phyloP scores from a whole-genome alignment of 129 eudicot genomes.

The Chrysanthemum makinoi region DNA sequence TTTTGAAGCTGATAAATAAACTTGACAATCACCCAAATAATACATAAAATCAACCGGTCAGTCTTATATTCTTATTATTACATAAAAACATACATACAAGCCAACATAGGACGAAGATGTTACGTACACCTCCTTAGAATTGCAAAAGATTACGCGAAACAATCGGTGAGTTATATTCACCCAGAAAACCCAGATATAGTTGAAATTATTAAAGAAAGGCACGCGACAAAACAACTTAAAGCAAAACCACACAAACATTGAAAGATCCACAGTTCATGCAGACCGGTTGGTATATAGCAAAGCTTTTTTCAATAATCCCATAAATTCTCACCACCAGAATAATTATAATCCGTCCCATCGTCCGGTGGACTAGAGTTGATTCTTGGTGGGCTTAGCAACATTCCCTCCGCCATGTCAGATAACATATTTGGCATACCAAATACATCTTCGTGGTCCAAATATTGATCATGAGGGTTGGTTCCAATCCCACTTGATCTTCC shows the following conservation, averaged over 20 bases:
- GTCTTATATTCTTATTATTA: not conserved
- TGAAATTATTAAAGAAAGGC: not conserved
- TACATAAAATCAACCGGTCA: not conserved
- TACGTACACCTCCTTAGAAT: not conserved
- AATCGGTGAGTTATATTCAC: not conserved
- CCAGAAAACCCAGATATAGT: not conserved
- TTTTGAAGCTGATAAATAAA: too few species aligned
- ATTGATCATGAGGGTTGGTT: constrained; percentile 18
- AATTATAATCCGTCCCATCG: not conserved
- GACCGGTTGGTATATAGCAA: constrained; percentile 4
- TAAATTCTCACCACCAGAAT: constrained; percentile 26
- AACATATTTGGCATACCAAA: constrained; percentile 62
- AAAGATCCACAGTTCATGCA: not conserved
- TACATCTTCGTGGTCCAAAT: constrained; percentile 48
- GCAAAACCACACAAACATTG: not conserved
- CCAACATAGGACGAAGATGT: not conserved
- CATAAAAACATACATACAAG: not conserved
- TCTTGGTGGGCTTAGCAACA: constrained; percentile 66
- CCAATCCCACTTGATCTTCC: not conserved
- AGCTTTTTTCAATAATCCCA: constrained; percentile 34
- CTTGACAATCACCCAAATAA: not conserved
- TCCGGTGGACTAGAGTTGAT: constrained; percentile 28
- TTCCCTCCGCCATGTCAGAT: constrained; percentile 59
- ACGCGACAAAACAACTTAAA: not conserved
- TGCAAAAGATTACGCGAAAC: not conserved